Evolutionary conservation across 345 rosid genomes (phyloP), one percentile per base, ranked within the genome.

Genomic region (Cardamine occulta): DNA sequence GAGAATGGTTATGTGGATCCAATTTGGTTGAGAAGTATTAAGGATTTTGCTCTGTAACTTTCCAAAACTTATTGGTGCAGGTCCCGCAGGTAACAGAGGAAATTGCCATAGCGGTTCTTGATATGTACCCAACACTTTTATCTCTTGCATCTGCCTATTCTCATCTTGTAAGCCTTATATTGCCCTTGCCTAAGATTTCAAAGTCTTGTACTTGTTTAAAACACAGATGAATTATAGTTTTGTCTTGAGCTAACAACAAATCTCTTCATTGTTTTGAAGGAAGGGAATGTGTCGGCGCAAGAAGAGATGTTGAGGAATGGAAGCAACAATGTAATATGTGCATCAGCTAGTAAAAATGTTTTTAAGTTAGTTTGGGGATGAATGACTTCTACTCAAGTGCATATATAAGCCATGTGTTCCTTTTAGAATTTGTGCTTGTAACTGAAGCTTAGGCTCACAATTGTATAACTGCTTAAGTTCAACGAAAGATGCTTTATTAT

Each of bases 71-170:
- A 3, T 70, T 59, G 39, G 11, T 63, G 74, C 88, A 91, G 98
- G 88, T 93, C 24, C 89, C 94, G 1, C 97, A 91, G 52, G 97
- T 91, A 29, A 91, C 96, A 0, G 96, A 89, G 84, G 97, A 88
- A 59, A 63, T 84, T 21, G 94, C 98, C 31, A 32, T 93, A 49
- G 84, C 89, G 21, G 91, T 91, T 81, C 39, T 91, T 51, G 89
- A 91, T 73, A 78, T 86, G 84, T 88, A 89, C 73, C 97, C 98
- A 63, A 94, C 98, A 26, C 76, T 88, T 60, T 1, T 81, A 10
- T 88, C 97, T 81, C 98, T 94, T 67, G 96, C 96, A 70, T 72
- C 24, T 59, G 93, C 98, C 40, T 91, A 91, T 73, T 86, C 92
- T 79, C 76, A 74, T 42, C 91, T 94, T 69, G 98, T 91, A 86